A percentile compares a stretch with the other conserved stretches of the same genome.
These are phyloP conservation scores for Phytopythium kandeliae DNA, from an alignment of 352 stramenopile species.

Conservation along the genomic window DNA sequence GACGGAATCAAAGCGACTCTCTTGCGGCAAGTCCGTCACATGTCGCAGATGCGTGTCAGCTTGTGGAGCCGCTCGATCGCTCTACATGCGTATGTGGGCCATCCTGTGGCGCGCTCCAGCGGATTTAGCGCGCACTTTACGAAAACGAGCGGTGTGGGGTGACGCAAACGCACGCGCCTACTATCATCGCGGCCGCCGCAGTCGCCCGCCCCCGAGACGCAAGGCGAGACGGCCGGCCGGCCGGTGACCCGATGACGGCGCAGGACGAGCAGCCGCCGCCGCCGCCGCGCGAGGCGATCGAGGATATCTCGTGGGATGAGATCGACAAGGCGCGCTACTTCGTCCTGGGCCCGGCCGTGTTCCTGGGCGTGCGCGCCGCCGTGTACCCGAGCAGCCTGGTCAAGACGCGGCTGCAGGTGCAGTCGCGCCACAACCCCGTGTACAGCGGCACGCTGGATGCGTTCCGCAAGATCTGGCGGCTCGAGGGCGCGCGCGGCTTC, in stretches of 20 bases:
- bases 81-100: neutral
- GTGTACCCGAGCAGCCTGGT: slow-evolving; percentile 88
- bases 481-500: slow-evolving; percentile 69
- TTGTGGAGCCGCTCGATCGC: neutral
- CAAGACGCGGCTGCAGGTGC: slow-evolving; percentile 86
- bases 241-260: neutral
- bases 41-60: neutral
- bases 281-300: slow-evolving; percentile 9
- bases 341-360: slow-evolving; percentile 75
- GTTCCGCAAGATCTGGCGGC: slow-evolving; percentile 75
- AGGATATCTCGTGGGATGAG: slow-evolving; percentile 88
- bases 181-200: neutral
- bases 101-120: neutral
- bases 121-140: neutral
- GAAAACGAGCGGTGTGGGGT: neutral
- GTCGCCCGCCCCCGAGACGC: too few species aligned
- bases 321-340: slow-evolving; percentile 87
- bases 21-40: neutral
- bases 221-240: too few species aligned
- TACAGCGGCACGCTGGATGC: slow-evolving; percentile 82
- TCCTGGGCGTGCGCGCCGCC: slow-evolving; percentile 71
- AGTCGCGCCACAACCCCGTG: slow-evolving; percentile 57
- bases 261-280: slow-evolving; percentile 4
- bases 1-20: too few species aligned
- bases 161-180: slow-evolving; percentile 1